Percentiles rank a stretch among this genome's conserved stretches.
Conservation (phyloP, 352 stramenopile genomes). For the Pythium aquatile region DNA sequence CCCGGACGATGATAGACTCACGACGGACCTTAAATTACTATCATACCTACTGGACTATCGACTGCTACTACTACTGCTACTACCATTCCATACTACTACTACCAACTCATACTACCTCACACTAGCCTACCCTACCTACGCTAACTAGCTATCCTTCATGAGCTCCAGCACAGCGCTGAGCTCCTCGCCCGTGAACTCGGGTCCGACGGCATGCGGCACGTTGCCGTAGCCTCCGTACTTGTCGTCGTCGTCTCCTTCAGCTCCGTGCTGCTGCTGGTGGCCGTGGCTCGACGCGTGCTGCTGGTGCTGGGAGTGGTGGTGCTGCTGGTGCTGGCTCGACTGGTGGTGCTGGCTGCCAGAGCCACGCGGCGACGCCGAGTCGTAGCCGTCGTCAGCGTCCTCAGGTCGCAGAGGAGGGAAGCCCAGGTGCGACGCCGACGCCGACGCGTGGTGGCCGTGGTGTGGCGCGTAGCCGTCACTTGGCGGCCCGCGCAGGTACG, state of each 20-base stretch:
- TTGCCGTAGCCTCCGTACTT: slow-evolving; percentile 45
- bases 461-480: slow-evolving; percentile 29
- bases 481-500: slow-evolving; percentile 39
- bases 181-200: slow-evolving; percentile 69
- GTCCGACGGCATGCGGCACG: slow-evolving; percentile 40
- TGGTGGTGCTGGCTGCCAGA: slow-evolving; percentile 3
- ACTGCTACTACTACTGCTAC: slow-evolving; percentile 1
- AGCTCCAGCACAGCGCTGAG: slow-evolving; percentile 71
- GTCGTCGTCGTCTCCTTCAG: slow-evolving; percentile 14
- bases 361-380: slow-evolving; percentile 30
- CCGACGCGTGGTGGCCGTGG: slow-evolving; percentile 11
- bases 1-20: too few relatives aligned
- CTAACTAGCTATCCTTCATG: slow-evolving; percentile 53
- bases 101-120: too few relatives aligned
- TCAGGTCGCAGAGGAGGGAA: slow-evolving; percentile 33
- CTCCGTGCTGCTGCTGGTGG: slow-evolving; percentile 22
- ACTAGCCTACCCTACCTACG: slow-evolving; percentile 39
- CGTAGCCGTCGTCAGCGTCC: slow-evolving; percentile 29
- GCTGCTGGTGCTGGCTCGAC: slow-evolving; percentile 12
- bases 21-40: not conserved
- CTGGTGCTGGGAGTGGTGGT: slow-evolving; percentile 27
- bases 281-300: slow-evolving; percentile 7
- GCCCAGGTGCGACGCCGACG: slow-evolving; percentile 20
- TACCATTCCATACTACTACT: not conserved
- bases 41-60: not conserved